A percentile compares a stretch with the other conserved stretches of the same genome.
Evolutionary conservation across 2,329 filamentous ascomycete species (phyloP).

Genomic region (Penicillium italicum): DNA sequence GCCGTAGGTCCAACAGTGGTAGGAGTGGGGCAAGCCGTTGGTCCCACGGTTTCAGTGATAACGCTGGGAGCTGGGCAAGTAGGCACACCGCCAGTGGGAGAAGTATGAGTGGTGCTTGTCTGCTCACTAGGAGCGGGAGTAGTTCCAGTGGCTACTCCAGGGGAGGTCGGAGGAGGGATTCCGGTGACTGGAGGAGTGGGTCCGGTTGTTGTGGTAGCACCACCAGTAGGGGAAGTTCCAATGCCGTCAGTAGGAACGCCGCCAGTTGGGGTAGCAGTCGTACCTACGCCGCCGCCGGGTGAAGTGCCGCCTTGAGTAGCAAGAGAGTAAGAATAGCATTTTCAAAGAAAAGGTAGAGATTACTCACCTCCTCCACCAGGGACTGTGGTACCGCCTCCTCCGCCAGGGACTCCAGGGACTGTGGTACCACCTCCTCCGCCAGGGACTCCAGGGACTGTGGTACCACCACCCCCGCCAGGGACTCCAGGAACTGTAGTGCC

Average conservation of each 20-base stretch:
- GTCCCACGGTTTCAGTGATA: neutral
- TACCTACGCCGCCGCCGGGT: neutral
- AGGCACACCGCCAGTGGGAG: neutral
- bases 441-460: no score
- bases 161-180: neutral
- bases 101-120: neutral
- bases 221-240: neutral
- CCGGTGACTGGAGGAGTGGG: neutral
- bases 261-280: neutral
- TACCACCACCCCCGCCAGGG: no score
- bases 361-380: neutral
- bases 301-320: neutral
- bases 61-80: neutral
- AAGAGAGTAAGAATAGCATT: neutral
- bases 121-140: neutral
- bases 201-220: neutral
- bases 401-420: no score
- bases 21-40: neutral
- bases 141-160: neutral
- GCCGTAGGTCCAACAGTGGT: neutral
- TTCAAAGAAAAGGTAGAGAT: neutral
- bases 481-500: neutral
- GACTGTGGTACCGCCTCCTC: neutral
- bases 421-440: no score
- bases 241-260: neutral